Percentiles rank a stretch among this genome's conserved stretches.
These are phyloP conservation scores for Paecilomyces variotii DNA, from an alignment of 2,329 filamentous ascomycete species.

Conservation along the genomic window DNA sequence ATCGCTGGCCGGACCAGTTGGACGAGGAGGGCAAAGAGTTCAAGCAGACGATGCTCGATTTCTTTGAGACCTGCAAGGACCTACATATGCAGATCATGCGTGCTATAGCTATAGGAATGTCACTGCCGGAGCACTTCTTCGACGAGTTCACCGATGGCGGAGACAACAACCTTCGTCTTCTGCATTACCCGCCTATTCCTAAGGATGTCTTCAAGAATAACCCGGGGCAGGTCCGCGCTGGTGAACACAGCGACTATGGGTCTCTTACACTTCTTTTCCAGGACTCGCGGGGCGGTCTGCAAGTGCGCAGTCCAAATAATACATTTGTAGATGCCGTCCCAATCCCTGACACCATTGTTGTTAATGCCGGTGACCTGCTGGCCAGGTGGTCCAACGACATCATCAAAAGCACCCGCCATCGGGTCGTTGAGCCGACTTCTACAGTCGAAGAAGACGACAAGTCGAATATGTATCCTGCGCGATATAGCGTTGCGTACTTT, in stretches of 20 bases:
- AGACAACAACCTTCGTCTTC: slow-evolving; percentile 63
- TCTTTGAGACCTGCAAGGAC: slow-evolving; percentile 65
- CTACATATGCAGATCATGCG: slow-evolving; percentile 75
- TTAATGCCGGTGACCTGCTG: slow-evolving; percentile 83
- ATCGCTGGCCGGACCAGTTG: slow-evolving; percentile 63
- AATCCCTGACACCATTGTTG: slow-evolving; percentile 70
- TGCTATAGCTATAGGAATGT: slow-evolving; percentile 76
- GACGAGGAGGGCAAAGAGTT: slow-evolving; percentile 53
- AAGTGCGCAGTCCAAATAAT: slow-evolving; percentile 63
- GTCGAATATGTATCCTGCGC: slow-evolving; percentile 53
- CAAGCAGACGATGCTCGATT: slow-evolving; percentile 63
- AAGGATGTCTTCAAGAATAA: slow-evolving; percentile 59
- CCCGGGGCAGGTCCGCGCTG: slow-evolving; percentile 64
- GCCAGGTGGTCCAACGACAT: slow-evolving; percentile 85
- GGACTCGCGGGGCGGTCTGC: slow-evolving; percentile 49
- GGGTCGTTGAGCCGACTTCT: slow-evolving; percentile 76
- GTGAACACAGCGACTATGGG: slow-evolving; percentile 64
- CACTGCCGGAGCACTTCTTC: slow-evolving; percentile 63
- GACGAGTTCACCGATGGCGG: slow-evolving; percentile 63
- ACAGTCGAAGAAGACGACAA: slow-evolving; percentile 37
- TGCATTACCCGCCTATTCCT: slow-evolving; percentile 67
- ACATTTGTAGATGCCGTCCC: slow-evolving; percentile 76
- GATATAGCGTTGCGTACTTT: slow-evolving; percentile 89
- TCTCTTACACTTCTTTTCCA: slow-evolving; percentile 48
- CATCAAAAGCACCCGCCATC: slow-evolving; percentile 83